Evolutionary conservation across 208 protist genomes (phyloP).

Genomic region (Leptomonas seymouri): DNA sequence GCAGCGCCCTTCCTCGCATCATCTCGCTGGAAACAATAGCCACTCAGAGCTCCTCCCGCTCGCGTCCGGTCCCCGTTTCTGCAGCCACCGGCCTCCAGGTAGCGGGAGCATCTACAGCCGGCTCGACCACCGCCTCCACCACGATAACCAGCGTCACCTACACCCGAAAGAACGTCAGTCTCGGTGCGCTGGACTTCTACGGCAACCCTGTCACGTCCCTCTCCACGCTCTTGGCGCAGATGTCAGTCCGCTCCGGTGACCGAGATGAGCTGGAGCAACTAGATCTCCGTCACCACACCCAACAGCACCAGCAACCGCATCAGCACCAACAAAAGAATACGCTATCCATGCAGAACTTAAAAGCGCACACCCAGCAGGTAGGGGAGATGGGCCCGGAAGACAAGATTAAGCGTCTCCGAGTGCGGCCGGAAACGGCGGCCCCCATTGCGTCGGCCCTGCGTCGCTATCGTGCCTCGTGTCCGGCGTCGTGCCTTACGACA

Average conservation of each 20-base stretch:
- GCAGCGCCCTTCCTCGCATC: constrained; percentile 3
- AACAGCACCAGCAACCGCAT: constrained; percentile 17
- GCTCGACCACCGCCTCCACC: constrained; percentile 23
- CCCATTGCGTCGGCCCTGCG: constrained; percentile 7
- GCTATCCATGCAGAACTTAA: constrained; percentile 39
- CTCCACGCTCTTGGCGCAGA: constrained; percentile 33
- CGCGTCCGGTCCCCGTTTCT: constrained; percentile 19
- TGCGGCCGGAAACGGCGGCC: constrained; percentile 8
- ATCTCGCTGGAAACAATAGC: constrained; percentile 22
- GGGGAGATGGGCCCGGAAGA: constrained; percentile 31
- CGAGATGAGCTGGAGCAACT: constrained; percentile 25
- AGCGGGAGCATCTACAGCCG: constrained; percentile 1
- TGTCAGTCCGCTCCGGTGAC: constrained; percentile 27
- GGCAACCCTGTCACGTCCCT: constrained; percentile 38
- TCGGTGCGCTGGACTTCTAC: constrained; percentile 29
- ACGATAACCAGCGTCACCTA: constrained; percentile 33
- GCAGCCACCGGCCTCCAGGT: constrained; percentile 7
- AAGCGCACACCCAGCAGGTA: constrained; percentile 36
- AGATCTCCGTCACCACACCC: constrained; percentile 10
- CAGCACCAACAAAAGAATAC: constrained; percentile 20
- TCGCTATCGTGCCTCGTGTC: constrained; percentile 11
- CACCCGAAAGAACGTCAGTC: constrained; percentile 37
- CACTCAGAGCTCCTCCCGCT: constrained; percentile 28
- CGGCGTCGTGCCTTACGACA: background rate
- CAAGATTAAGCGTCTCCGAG: constrained; percentile 33